Base-by-base conservation (phyloP, 2,329 filamentous ascomycete genomes). In the Fusarium sp. region DNA sequence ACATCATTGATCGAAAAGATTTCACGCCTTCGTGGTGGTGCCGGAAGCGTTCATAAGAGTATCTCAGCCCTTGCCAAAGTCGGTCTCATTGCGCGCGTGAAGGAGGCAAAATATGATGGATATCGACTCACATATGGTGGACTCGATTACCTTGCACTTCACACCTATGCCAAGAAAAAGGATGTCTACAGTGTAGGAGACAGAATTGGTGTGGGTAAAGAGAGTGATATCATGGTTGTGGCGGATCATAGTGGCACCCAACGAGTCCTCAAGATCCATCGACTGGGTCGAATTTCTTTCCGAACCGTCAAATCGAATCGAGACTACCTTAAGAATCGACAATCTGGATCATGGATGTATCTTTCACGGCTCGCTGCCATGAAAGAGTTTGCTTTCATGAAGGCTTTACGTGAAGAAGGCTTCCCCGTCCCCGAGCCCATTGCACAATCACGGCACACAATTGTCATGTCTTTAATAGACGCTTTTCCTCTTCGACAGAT, bases 91-190 rank as follows among this genome's bases (percentile, higher is more conserved):
- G 94, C 93, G 48, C 93, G 93, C 76, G 91, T 97, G 76, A 97
- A 97, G 83, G 97, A 98, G 82, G 94, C 95, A 71, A 95, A 94
- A 82, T 99, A 99, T 83, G 96, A 99, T 79, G 96, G 96, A 69
- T 99, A 99, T 84, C 91, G 97, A 59, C 88, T 99, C 60, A 97
- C 95, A 11, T 99, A 99, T 80, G 96, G 96, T 77, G 96, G 96
- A 5, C 90, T 98, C 52, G 96, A 99, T 84, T 99, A 99, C 82
- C 91, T 99, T n/a, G 94, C 96, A 21, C 88, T 99, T 60, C 94
- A 98, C 83, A 91, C 94, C 1, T 92, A 98, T 81, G 92, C 95
- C 64, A 92, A 93, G 77, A 87, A 90, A 73, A 92, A 92, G 76
- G 89, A 88, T 62, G 89, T 98, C 44, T 98, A 97, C 87, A 97